Conservation (phyloP, 2,329 filamentous ascomycete species). For the Monilinia polystroma region DNA sequence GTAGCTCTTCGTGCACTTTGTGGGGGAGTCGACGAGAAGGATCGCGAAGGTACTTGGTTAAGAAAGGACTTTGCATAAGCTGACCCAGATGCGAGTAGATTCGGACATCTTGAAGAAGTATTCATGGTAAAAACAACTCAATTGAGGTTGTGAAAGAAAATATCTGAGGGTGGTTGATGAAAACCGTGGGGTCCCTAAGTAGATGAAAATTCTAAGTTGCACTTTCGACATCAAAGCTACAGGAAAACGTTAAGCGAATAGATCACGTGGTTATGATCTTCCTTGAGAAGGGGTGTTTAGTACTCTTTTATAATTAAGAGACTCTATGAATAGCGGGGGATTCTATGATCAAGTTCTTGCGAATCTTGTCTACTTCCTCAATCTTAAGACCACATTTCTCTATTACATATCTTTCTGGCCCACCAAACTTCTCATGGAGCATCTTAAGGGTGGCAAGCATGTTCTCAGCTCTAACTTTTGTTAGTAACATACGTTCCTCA, state of each 20-base stretch:
- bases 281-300: neutral
- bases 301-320: neutral
- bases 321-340: constrained; percentile 27
- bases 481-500: constrained; percentile 17
- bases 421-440: constrained; percentile 60
- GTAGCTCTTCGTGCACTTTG: constrained; percentile 33
- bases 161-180: constrained; percentile 11
- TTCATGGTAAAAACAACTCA: constrained; percentile 32
- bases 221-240: constrained; percentile 16
- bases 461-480: constrained; percentile 45
- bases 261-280: constrained; percentile 15
- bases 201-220: constrained; percentile 19
- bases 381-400: constrained; percentile 57
- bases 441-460: constrained; percentile 53
- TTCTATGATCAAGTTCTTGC: constrained; percentile 48
- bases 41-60: constrained; percentile 32
- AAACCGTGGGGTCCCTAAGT: constrained; percentile 21
- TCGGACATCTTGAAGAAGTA: constrained; percentile 34
- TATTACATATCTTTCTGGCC: constrained; percentile 62
- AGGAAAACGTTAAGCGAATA: constrained; percentile 13
- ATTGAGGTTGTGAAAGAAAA: constrained; percentile 4
- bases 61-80: constrained; percentile 33
- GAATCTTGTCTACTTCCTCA: constrained; percentile 54
- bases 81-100: constrained; percentile 28
- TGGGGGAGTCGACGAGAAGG: constrained; percentile 39